Percentiles rank a stretch among this genome's conserved stretches.
These are phyloP conservation scores for Whalleya microplaca DNA, from an alignment of 2,329 filamentous ascomycete genomes.

Conservation along the genomic window DNA sequence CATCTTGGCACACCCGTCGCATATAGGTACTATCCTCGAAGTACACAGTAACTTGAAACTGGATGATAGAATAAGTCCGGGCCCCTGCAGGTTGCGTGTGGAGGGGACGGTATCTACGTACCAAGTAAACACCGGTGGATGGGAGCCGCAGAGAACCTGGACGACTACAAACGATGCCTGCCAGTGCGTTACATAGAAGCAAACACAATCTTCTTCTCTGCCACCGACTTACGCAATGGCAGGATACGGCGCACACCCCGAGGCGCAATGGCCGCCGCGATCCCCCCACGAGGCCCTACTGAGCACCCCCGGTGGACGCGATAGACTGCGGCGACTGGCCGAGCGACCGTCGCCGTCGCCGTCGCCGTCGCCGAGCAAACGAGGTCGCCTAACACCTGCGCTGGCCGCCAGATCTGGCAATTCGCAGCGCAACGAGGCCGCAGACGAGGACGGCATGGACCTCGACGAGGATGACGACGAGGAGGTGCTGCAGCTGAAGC, in stretches of 20 bases:
- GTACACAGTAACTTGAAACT: background rate
- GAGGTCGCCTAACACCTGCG: constrained; percentile 42
- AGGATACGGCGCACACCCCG: constrained; percentile 42
- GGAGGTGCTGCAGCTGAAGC: constrained; percentile 82
- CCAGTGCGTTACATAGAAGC: constrained; percentile 25
- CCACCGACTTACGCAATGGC: constrained; percentile 20
- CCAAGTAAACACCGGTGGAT: constrained; percentile 12
- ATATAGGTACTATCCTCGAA: background rate
- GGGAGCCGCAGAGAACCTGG: too few relatives aligned
- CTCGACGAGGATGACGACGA: constrained; percentile 78
- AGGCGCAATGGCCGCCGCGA: constrained; percentile 67
- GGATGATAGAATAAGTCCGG: constrained; percentile 1
- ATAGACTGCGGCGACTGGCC: constrained; percentile 70
- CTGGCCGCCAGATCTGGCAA: constrained; percentile 24
- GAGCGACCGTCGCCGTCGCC: constrained; percentile 71
- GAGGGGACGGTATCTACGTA: constrained; percentile 17
- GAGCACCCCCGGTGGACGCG: constrained; percentile 77
- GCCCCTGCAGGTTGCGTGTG: constrained; percentile 23
- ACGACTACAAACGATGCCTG: constrained; percentile 24
- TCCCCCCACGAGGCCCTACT: constrained; percentile 68
- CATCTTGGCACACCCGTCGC: background rate
- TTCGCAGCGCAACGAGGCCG: constrained; percentile 15
- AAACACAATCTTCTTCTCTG: constrained; percentile 5
- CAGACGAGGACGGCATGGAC: constrained; percentile 43
- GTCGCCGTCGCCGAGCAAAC: constrained; percentile 67